Conservation (phyloP, 2,329 filamentous ascomycete species). For the Ophiostoma sp. region DNA sequence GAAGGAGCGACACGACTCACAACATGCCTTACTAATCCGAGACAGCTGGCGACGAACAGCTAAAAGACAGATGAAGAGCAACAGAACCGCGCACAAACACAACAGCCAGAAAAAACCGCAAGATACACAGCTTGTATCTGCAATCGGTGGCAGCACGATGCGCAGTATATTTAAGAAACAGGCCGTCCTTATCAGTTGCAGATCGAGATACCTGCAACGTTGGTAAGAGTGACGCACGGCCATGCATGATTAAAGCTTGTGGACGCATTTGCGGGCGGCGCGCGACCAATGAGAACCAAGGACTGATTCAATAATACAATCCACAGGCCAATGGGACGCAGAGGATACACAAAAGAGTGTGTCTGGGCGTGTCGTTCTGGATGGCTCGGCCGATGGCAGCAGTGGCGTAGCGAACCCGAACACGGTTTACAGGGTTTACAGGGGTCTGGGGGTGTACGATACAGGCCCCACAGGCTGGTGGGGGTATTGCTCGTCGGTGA, state of each 20-base stretch:
- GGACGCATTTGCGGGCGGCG: not conserved
- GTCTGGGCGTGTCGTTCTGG: not conserved
- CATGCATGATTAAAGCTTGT: conserved; percentile 8
- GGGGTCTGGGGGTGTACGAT: not conserved
- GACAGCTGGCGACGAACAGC: not conserved
- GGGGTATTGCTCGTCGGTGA: not conserved
- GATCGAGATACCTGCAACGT: not conserved
- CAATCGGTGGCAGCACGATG: not conserved
- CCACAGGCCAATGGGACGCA: not conserved
- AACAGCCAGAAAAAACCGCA: not conserved
- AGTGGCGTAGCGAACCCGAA: not conserved
- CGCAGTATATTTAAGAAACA: not conserved
- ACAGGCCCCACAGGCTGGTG: not conserved
- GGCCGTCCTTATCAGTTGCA: not conserved
- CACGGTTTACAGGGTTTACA: not conserved
- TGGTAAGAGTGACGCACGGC: not conserved
- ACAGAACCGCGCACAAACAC: not conserved
- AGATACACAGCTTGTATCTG: not conserved
- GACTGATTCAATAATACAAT: not conserved
- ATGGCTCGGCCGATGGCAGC: not conserved
- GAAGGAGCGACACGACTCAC: conserved; percentile 2
- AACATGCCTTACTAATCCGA: not conserved
- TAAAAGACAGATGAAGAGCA: not conserved
- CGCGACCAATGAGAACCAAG: not conserved
- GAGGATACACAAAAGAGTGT: not conserved